Evolutionary conservation across 2,329 filamentous ascomycete species (phyloP).

Genomic region (Neofusicoccum parvum): DNA sequence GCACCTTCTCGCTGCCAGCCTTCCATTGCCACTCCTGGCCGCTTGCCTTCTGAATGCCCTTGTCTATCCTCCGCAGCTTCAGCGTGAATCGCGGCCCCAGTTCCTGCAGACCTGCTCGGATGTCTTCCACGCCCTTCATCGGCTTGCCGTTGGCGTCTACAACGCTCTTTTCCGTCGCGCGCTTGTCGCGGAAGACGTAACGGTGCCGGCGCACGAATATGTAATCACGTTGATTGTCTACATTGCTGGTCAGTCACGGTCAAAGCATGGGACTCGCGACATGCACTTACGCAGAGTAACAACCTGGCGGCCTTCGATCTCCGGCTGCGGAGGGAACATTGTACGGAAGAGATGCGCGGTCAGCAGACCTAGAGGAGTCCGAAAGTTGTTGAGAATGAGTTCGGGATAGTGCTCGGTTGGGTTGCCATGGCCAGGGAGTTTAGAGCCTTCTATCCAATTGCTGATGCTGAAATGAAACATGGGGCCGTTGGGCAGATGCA

Average conservation of each 20-base stretch:
- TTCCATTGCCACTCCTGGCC: conserved; percentile 97
- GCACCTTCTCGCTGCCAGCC: conserved; percentile 87
- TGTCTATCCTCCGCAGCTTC: conserved; percentile 88
- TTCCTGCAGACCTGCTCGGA: conserved; percentile 87
- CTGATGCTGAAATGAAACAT: conserved; percentile 91
- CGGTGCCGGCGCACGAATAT: conserved; percentile 90
- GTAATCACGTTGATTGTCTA: conserved; percentile 88
- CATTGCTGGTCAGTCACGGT: neutral
- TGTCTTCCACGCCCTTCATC: conserved; percentile 80
- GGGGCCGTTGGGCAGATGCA: conserved; percentile 81
- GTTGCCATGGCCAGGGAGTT: conserved; percentile 86
- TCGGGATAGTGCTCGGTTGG: conserved; percentile 90
- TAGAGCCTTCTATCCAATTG: conserved; percentile 87
- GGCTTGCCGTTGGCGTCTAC: conserved; percentile 79
- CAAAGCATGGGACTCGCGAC: neutral
- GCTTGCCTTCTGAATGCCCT: conserved; percentile 75
- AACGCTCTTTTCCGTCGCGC: conserved; percentile 82
- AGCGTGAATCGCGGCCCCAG: conserved; percentile 81
- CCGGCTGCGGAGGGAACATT: conserved; percentile 78
- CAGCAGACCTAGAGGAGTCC: conserved; percentile 85
- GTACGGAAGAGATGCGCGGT: conserved; percentile 81
- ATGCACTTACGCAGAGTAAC: conserved; percentile 66
- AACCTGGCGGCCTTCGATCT: conserved; percentile 84
- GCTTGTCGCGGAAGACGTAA: conserved; percentile 91
- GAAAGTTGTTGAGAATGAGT: conserved; percentile 90